Conservation (phyloP, 371 early-diverging fungal genomes). For the Mucor indicus region DNA sequence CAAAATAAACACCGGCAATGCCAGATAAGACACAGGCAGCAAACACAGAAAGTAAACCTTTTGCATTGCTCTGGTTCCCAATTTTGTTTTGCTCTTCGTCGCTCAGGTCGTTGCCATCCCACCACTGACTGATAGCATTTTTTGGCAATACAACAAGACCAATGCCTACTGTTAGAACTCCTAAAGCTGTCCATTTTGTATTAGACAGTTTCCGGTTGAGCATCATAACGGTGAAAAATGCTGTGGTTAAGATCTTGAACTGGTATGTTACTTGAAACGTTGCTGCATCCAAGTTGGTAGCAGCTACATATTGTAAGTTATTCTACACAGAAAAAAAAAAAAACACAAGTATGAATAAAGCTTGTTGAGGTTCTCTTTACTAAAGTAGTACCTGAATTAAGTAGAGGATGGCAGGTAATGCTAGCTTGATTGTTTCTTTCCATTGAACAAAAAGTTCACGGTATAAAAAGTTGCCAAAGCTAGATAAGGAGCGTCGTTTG, state of each 20-base stretch:
- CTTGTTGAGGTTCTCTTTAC: background rate
- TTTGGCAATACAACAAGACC: slow-evolving; percentile 75
- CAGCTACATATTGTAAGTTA: slow-evolving; percentile 89
- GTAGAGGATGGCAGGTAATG: slow-evolving; percentile 83
- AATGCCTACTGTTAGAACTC: slow-evolving; percentile 78
- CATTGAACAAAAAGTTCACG: slow-evolving; percentile 23
- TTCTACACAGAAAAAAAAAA: slow-evolving; percentile 55
- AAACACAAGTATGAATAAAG: background rate
- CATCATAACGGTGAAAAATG: slow-evolving; percentile 82
- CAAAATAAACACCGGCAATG: slow-evolving; percentile 94
- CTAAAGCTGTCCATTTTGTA: slow-evolving; percentile 77
- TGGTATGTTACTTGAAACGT: slow-evolving; percentile 95
- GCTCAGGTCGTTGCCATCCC: background rate
- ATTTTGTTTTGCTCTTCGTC: background rate
- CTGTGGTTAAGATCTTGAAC: slow-evolving; percentile 91
- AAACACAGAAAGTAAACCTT: slow-evolving; percentile 62
- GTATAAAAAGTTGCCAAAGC: slow-evolving; percentile 10
- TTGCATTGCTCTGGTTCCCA: slow-evolving; percentile 41
- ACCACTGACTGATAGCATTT: background rate
- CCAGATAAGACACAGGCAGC: slow-evolving; percentile 90
- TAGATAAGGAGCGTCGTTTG: slow-evolving; percentile 7
- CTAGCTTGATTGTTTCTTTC: slow-evolving; percentile 46
- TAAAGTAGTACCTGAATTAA: slow-evolving; percentile 60
- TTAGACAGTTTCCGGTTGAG: slow-evolving; percentile 61
- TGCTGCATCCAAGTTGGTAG: slow-evolving; percentile 81